Percentiles rank a stretch among this genome's conserved stretches.
Conservation (phyloP, 305 asterid species). For the Galium porrigens region DNA sequence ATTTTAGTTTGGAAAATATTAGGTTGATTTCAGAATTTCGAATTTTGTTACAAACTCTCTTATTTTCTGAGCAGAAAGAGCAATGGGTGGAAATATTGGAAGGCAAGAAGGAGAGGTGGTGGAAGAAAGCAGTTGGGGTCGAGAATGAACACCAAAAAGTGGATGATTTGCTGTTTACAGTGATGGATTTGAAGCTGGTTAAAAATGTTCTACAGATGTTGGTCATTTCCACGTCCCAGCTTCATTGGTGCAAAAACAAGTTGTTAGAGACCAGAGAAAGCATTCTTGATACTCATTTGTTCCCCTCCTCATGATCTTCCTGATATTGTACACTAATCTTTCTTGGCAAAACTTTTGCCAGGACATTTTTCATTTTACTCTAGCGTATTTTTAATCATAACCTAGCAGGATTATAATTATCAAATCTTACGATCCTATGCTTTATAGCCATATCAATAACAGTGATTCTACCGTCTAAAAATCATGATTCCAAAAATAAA, state of each 20-base stretch:
- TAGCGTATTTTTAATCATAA: too few relatives aligned
- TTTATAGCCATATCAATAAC: too few relatives aligned
- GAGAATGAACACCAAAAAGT: conserved; percentile 17
- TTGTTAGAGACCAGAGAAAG: conserved; percentile 30
- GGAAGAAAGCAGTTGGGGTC: conserved; percentile 25
- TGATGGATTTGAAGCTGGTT: conserved; percentile 36
- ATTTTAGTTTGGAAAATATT: too few relatives aligned
- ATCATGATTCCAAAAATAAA: too few relatives aligned
- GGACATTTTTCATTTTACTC: too few relatives aligned
- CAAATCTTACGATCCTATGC: too few relatives aligned
- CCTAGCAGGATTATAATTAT: too few relatives aligned
- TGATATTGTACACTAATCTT: neutral
- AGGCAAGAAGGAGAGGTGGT: conserved; percentile 35
- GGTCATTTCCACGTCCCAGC: conserved; percentile 26
- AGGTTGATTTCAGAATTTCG: neutral
- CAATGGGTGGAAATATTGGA: conserved; percentile 24
- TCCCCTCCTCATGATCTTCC: conserved; percentile 20
- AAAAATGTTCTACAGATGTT: conserved; percentile 30
- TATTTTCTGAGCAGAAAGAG: conserved; percentile 24
- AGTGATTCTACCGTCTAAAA: too few relatives aligned
- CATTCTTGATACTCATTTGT: conserved; percentile 12
- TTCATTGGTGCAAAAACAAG: conserved; percentile 45
- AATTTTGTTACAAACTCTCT: too few relatives aligned
- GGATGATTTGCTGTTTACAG: conserved; percentile 21
- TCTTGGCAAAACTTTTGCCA: neutral